Evolutionary conservation across 2,329 filamentous ascomycete species (phyloP), one percentile per base, ranked within the genome.

Genomic region (Harringtonia aguacate): DNA sequence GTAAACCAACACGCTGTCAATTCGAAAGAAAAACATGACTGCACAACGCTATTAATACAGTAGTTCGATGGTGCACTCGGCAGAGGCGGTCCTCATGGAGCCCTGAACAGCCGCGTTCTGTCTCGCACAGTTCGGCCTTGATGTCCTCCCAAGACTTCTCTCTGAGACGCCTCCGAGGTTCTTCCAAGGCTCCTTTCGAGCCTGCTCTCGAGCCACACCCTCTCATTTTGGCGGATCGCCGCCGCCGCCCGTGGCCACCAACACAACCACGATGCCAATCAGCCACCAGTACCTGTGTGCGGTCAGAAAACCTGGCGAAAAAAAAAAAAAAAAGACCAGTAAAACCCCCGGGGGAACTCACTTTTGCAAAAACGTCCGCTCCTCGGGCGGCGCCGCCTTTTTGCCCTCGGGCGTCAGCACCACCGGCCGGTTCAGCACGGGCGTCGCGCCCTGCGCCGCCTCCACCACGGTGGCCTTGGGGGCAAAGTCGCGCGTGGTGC

Each of bases 321-420:
- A 38, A 15, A 30, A 13, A 9, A 36, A 28, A 31, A 24, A 14
- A 9, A 20, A 41, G 17, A 30, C n/a, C n/a, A n/a, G 20, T 6
- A 15, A 36, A 18, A 42, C 18, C 35, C 8, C 27, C 22, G 20
- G 15, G 27, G 20, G 13, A 36, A 68, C 72, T 54, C 67, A 82
- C 79, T 80, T 83, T 61, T 83, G 79, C 45, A 84, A 57, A 49
- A 84, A 69, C 2, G 73, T 69, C 70, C 81, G 84, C 64, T 83
- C 77, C 44, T 61, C 62, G 41, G 60, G 61, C 48, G 67, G 66
- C 44, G 63, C 70, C 35, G 71, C 70, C 58, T 75, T 68, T 63
- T 69, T 77, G 15, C 79, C 79, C 50, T 80, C 73, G 0, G 75
- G 66, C 37, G 64, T 72, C 49, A 84, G 60, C 39, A 81, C 72